phyloP scores from a whole-genome alignment of 2,329 filamentous ascomycete species.

The Alternaria burnsii region DNA sequence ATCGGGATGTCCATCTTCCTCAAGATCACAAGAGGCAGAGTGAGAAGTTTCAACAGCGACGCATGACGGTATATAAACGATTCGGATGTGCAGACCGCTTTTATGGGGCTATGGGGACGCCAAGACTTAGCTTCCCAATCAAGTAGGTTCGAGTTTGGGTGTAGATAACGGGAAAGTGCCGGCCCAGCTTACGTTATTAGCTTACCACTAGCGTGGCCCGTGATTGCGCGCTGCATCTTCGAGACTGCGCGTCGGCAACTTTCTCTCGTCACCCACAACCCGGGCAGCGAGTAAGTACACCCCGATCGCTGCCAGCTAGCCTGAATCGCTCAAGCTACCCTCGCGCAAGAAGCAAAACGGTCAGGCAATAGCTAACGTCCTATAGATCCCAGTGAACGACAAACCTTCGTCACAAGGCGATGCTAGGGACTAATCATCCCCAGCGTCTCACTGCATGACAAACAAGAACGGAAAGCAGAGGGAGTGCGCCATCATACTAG shows the following conservation, averaged over 20 bases:
- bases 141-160: conserved; percentile 7
- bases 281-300: conserved; percentile 38
- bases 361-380: conserved; percentile 10
- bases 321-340: background rate
- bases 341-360: background rate
- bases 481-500: conserved; percentile 41
- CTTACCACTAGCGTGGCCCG: conserved; percentile 20
- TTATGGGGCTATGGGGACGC: conserved; percentile 12
- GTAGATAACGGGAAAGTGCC: background rate
- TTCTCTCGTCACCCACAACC: conserved; percentile 34
- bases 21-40: background rate
- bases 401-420: conserved; percentile 37
- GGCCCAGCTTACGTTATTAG: conserved; percentile 21
- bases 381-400: conserved; percentile 42
- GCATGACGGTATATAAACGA: background rate
- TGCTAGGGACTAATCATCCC: conserved; percentile 34
- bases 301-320: background rate
- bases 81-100: conserved; percentile 2
- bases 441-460: conserved; percentile 35
- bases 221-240: conserved; percentile 29
- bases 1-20: background rate
- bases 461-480: conserved; percentile 48
- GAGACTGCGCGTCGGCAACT: conserved; percentile 19
- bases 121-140: conserved; percentile 7
- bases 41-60: background rate